Evolutionary conservation across 2,329 filamentous ascomycete species (phyloP).

Genomic region (Knufia fluminis): DNA sequence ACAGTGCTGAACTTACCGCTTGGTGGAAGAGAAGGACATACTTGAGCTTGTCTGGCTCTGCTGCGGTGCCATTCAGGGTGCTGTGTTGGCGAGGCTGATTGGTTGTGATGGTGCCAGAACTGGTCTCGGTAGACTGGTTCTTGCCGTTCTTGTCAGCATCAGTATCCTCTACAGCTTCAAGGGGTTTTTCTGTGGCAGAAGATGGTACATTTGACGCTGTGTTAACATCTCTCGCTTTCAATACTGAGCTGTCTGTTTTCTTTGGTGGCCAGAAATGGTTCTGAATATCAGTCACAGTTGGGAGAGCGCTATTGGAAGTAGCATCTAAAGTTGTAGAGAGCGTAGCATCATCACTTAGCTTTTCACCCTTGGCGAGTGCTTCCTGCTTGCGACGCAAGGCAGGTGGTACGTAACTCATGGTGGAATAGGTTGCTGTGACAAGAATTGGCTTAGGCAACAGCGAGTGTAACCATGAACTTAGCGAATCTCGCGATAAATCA

Average conservation of each 20-base stretch:
- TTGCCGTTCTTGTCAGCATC: background rate
- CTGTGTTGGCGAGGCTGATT: background rate
- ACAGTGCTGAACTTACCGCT: conserved; percentile 4
- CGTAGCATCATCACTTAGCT: background rate
- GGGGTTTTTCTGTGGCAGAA: background rate
- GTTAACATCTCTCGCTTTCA: background rate
- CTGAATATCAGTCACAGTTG: conserved; percentile 1
- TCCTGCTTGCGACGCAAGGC: conserved; percentile 1
- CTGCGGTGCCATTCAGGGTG: conserved; percentile 15
- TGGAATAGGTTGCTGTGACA: background rate
- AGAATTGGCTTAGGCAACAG: too few relatives aligned
- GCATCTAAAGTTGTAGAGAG: background rate
- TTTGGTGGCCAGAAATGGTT: conserved; percentile 6
- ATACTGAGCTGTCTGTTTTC: background rate
- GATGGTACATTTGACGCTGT: too few relatives aligned
- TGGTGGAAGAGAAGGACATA: conserved; percentile 17
- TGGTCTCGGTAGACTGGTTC: background rate
- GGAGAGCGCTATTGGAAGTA: background rate
- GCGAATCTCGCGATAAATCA: too few relatives aligned
- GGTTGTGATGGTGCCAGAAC: background rate
- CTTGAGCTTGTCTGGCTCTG: conserved; percentile 9
- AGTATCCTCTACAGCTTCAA: background rate
- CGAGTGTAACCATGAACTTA: too few relatives aligned
- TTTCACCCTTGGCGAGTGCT: background rate
- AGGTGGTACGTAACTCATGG: conserved; percentile 4